Evolutionary conservation across 2,329 filamentous ascomycete genomes (phyloP), one percentile per base, ranked within the genome.

Genomic region (Epicoccum nigrum): DNA sequence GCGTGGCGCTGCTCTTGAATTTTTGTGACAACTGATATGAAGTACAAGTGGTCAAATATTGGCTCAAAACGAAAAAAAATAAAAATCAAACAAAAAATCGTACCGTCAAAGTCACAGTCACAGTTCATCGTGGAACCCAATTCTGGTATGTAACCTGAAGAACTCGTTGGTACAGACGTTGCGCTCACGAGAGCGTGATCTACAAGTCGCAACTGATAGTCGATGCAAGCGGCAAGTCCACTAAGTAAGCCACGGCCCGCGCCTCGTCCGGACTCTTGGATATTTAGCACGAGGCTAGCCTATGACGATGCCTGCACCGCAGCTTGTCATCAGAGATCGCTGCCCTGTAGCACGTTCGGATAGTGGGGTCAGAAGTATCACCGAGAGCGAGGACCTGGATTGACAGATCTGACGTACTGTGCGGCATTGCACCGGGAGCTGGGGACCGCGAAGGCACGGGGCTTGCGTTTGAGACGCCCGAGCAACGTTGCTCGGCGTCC

Each of bases 191-290:
- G n/a, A n/a, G n/a, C n/a, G n/a, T n/a, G n/a, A n/a, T n/a, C n/a
- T n/a, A n/a, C n/a, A n/a, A n/a, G n/a, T n/a, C n/a, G n/a, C n/a
- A n/a, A n/a, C n/a, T n/a, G n/a, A n/a, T n/a, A n/a, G n/a, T n/a
- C n/a, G n/a, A n/a, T n/a, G n/a, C n/a, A n/a, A n/a, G n/a, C n/a
- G n/a, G n/a, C 23, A 16, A 46, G 33, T 27, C 37, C 43, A 32
- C 49, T 35, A 43, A 47, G 16, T 15, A 12, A 46, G 49, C 43
- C 33, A 47, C 43, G 43, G 43, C 33, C 49, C 38, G 44, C 49
- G 32, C 49, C 49, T 52, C n/a, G 43, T 43, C 49, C 43, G 33
- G 12, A 39, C 38, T 35, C 41, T 25, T 51, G 37, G 37, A 32
- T 41, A 42, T 37, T 46, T 37, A 42, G 43, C 43, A 21, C 27